Base-by-base conservation (phyloP, 768 basidiomycete species). In the Coprinopsis sp. region DNA sequence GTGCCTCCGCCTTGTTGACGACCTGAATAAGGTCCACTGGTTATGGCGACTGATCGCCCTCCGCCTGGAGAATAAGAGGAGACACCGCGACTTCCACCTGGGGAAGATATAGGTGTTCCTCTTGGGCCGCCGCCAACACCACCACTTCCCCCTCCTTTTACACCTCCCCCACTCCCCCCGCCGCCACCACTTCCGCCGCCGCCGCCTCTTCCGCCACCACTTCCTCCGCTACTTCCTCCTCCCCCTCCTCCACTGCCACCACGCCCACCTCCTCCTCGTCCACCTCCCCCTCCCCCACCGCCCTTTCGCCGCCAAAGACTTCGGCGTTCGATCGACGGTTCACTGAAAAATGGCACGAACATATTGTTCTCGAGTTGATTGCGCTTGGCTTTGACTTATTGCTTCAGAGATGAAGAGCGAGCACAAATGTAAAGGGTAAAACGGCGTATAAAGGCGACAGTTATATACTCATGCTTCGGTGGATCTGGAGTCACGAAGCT, bases 161-260 rank as follows among this genome's bases (percentile, higher is more conserved):
- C 22, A 16, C 33, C 44, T 38, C 31, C 31, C 37, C 25, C 49
- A 44, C 27, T 51, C 33, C 41, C n/a, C 23, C 44, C 22, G 16
- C 22, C 37, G 19, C 19, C 24, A 39, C 19, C 14, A 14, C 4
- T 19, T 12, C 28, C 29, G 16, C 1, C 30, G 16, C 18, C 29
- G 27, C 11, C 21, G 10, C 2, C 25, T 21, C 22, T 19, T 31
- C 27, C 21, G 12, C 16, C 18, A 18, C 27, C 25, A 8, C 45
- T 19, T 22, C 34, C 44, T 34, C 44, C 18, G 27, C 38, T 21
- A 12, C 33, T 37, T 46, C 50, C 45, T 42, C 41, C 49, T 37
- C 51, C 44, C 37, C 16, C 56, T 52, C 39, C 33, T 69, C 64
- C 54, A 69, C 67, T 55, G 70, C 70, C 47, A 70, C 70, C 62